Base-by-base conservation (phyloP, 2,329 filamentous ascomycete genomes). In the Claviceps sp. region DNA sequence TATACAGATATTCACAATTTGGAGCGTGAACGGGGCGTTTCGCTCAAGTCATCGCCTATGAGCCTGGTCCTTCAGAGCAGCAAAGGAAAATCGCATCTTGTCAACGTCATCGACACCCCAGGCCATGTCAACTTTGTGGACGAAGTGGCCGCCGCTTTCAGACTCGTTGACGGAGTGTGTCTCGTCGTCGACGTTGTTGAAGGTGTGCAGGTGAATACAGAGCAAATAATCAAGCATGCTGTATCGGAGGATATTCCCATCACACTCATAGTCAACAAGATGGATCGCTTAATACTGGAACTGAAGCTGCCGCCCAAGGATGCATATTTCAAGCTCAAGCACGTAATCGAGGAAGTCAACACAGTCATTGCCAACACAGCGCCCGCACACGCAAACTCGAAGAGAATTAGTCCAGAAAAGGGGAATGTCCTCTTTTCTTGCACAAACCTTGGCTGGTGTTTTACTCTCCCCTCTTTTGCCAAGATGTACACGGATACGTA, bases 41-140 rank as follows among this genome's bases (percentile, higher is more conserved):
- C 93, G 0, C 84, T 95, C 63, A 98, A 98, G 69, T 78, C 90
- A 5, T 84, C 89, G 17, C 91, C 93, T 6, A 97, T 98, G 90
- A 95, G 86, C 63, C 71, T 98, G 59, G 84, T 97, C 40, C 74
- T 98, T 52, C 89, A 88, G 61, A 87, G 82, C 59, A 90, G 89
- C 8, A 89, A 87, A 67, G 88, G 89, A 50, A 98, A 98, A 70
- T 97, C 90, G 39, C 90, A 97, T 70, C 76, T 98, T 3, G 73
- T 98, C 70, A 97, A 97, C 69, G 82, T 98, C 52, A 75, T 98
- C 54, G 93, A 98, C 69, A 98, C 93, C 1, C 93, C 93, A 0
- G 93, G 93, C 6, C 93, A 98, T 65, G 93, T 97, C 64, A 96
- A 98, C 68, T 98, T 98, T 66, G 91, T 94, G 43, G 93, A 98